A percentile compares a stretch with the other conserved stretches of the same genome.
phyloP scores from a whole-genome alignment of 768 basidiomycete species.

The Hygrophorus pudorinus region DNA sequence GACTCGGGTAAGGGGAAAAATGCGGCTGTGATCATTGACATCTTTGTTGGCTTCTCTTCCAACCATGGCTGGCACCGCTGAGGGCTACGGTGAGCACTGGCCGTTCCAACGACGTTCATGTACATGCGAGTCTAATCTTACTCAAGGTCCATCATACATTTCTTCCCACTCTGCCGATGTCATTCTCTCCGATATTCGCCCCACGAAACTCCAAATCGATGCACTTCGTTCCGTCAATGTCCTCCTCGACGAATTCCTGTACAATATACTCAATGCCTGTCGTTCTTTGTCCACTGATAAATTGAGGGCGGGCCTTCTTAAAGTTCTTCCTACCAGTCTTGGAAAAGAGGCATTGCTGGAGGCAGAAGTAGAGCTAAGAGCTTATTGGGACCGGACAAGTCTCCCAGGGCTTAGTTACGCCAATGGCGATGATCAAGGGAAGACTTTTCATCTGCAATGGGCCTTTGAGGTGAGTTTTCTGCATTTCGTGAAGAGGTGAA shows the following conservation, averaged over 20 bases:
- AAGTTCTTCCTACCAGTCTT: constrained; percentile 65
- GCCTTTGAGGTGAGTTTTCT: constrained; percentile 54
- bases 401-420: constrained; percentile 18
- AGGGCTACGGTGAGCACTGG: constrained; percentile 29
- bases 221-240: constrained; percentile 75
- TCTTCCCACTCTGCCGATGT: constrained; percentile 80
- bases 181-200: constrained; percentile 86
- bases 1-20: too few species aligned
- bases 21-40: neutral
- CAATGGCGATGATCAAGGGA: constrained; percentile 37
- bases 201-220: constrained; percentile 74
- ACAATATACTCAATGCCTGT: constrained; percentile 55
- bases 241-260: constrained; percentile 76
- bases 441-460: constrained; percentile 63
- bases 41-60: neutral
- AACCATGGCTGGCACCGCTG: constrained; percentile 36
- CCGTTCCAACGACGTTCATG: constrained; percentile 4
- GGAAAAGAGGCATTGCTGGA: constrained; percentile 90
- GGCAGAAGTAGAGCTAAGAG: constrained; percentile 85
- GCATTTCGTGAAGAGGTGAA: constrained; percentile 6
- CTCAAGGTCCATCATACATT: constrained; percentile 64
- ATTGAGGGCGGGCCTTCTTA: constrained; percentile 62
- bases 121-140: constrained; percentile 5
- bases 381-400: constrained; percentile 74
- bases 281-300: constrained; percentile 65